Percentiles rank a stretch among this genome's conserved stretches.
These are phyloP conservation scores for Phialophora chinensis DNA, from an alignment of 2,329 filamentous ascomycete genomes.

Conservation along the genomic window DNA sequence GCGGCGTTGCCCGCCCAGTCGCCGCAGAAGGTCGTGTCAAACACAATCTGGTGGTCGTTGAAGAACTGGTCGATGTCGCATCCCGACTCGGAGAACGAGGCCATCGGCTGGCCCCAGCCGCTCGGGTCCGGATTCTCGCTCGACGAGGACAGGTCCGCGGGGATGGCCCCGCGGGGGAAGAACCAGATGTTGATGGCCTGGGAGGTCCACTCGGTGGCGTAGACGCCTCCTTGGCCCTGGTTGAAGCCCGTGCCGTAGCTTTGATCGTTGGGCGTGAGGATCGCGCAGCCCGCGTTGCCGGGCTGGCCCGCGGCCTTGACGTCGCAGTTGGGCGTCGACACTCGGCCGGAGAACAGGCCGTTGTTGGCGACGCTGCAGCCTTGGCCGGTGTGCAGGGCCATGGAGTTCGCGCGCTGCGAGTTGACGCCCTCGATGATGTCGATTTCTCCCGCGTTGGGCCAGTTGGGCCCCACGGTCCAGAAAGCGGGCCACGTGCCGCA, in stretches of 20 bases:
- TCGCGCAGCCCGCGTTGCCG: conserved; percentile 64
- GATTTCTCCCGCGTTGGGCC: conserved; percentile 75
- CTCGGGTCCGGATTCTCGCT: conserved; percentile 65
- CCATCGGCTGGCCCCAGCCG: conserved; percentile 72
- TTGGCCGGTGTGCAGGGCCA: conserved; percentile 71
- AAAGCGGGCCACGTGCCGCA: conserved; percentile 77
- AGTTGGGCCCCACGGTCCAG: conserved; percentile 68
- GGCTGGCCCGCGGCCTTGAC: conserved; percentile 52
- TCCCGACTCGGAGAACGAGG: conserved; percentile 66
- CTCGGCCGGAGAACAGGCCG: conserved; percentile 53
- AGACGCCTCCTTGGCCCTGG: conserved; percentile 69
- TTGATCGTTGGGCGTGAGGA: conserved; percentile 57
- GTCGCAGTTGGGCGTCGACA: conserved; percentile 64
- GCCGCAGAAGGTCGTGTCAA: conserved; percentile 86
- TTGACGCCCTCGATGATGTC: conserved; percentile 83
- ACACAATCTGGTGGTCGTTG: conserved; percentile 73
- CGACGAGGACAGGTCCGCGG: conserved; percentile 62
- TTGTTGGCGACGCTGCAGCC: conserved; percentile 64
- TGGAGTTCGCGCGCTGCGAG: conserved; percentile 61
- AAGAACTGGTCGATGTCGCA: conserved; percentile 78
- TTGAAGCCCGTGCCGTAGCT: conserved; percentile 76
- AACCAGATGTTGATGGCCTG: conserved; percentile 78
- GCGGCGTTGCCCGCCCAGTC: conserved; percentile 73
- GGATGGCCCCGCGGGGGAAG: conserved; percentile 73
- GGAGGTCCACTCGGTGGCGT: conserved; percentile 77